phyloP scores from a whole-genome alignment of 1,284 basidiomycete genomes.

The Phlebopus sp. region DNA sequence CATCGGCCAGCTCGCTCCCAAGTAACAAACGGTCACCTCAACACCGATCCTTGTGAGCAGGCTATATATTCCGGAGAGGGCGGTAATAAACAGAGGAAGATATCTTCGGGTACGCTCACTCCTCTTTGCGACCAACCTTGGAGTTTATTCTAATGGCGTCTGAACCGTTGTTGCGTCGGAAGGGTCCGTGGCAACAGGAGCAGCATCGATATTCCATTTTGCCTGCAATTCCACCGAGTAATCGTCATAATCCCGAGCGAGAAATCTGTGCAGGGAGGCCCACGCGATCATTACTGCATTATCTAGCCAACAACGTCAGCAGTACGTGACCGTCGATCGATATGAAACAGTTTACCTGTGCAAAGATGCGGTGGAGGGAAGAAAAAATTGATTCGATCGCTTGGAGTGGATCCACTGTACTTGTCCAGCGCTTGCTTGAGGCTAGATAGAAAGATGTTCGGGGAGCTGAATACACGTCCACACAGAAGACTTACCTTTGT shows the following conservation, averaged over 20 bases:
- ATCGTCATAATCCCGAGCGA: conserved; percentile 61
- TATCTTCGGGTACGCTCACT: too few species aligned
- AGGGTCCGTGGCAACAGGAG: not conserved
- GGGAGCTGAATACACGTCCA: not conserved
- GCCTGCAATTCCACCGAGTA: conserved; percentile 56
- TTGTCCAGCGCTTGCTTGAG: conserved; percentile 40
- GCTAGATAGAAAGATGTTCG: conserved; percentile 30
- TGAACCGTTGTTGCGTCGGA: too few species aligned
- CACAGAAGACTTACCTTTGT: conserved; percentile 46
- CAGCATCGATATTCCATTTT: conserved; percentile 71
- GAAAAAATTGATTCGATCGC: conserved; percentile 38
- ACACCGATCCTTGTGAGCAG: too few species aligned
- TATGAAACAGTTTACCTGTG: conserved; percentile 57
- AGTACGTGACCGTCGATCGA: not conserved
- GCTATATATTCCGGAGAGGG: too few species aligned
- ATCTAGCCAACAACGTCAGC: conserved; percentile 45
- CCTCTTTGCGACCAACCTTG: too few species aligned
- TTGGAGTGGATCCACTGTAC: conserved; percentile 23
- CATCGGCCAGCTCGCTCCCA: too few species aligned
- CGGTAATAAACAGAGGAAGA: too few species aligned
- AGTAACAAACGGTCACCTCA: too few species aligned
- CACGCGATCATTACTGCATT: conserved; percentile 96
- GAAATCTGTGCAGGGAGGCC: conserved; percentile 81
- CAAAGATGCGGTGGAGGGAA: conserved; percentile 79
- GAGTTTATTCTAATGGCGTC: too few species aligned